Percentiles rank a stretch among this genome's conserved stretches.
These are phyloP conservation scores for Acanthochlamys bracteata DNA, from an alignment of 106 monocot genomes.

Conservation along the genomic window DNA sequence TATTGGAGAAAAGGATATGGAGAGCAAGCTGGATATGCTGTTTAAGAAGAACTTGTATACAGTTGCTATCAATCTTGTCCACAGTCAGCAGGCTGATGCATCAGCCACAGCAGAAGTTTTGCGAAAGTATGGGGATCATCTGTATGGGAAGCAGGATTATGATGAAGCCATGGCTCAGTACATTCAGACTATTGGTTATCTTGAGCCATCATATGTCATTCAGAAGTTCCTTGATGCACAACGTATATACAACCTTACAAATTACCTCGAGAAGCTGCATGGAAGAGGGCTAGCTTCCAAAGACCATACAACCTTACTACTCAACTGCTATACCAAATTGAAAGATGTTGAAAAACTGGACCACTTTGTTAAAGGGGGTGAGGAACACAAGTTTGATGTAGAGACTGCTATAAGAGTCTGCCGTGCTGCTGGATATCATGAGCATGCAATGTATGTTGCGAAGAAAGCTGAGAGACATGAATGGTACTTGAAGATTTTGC, in stretches of 20 bases:
- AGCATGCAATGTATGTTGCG: constrained; percentile 95
- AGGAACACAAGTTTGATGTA: constrained; percentile 92
- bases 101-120: constrained; percentile 92
- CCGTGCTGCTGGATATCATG: constrained; percentile 93
- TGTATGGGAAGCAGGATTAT: constrained; percentile 91
- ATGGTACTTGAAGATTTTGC: constrained; percentile 87
- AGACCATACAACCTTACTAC: constrained; percentile 91
- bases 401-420: constrained; percentile 98
- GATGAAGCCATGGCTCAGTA: constrained; percentile 96
- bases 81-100: constrained; percentile 93
- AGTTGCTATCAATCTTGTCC: constrained; percentile 91
- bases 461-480: constrained; percentile 91
- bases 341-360: constrained; percentile 96
- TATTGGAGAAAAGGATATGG: constrained; percentile 98
- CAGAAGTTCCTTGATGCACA: constrained; percentile 99
- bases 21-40: constrained; percentile 96
- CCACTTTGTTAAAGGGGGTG: constrained; percentile 90
- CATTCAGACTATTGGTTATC: constrained; percentile 86
- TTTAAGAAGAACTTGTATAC: constrained; percentile 97
- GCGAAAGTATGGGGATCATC: constrained; percentile 91
- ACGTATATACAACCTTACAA: constrained; percentile 84
- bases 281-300: constrained; percentile 83
- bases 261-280: constrained; percentile 88
- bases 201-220: constrained; percentile 98
- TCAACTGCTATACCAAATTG: constrained; percentile 97